Conservation (phyloP, 163 green algal species). For the Prototheca cutis region DNA sequence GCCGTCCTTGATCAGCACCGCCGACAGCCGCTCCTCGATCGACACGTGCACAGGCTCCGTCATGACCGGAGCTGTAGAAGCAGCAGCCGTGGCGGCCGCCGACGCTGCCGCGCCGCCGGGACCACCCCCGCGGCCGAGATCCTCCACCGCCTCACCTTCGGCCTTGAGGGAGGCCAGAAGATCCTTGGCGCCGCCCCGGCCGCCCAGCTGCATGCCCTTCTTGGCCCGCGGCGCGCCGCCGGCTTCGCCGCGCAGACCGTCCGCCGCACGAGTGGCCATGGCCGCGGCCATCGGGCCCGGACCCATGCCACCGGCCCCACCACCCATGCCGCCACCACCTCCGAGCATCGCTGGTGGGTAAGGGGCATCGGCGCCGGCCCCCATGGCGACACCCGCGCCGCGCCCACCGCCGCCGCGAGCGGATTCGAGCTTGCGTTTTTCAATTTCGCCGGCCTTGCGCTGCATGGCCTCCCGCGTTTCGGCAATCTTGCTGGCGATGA, state of each 20-base stretch:
- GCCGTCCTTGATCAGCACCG: constrained; percentile 81
- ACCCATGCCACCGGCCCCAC: too few relatives aligned
- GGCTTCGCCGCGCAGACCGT: background rate
- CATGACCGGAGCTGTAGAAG: too few relatives aligned
- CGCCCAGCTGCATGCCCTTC: constrained; percentile 94
- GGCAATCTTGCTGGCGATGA: constrained; percentile 93
- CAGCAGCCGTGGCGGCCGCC: constrained; percentile 8
- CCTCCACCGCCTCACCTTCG: constrained; percentile 79
- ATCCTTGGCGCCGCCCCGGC: constrained; percentile 55
- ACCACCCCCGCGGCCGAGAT: constrained; percentile 11
- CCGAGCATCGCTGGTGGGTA: too few relatives aligned
- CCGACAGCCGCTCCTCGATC: constrained; percentile 83
- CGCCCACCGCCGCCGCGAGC: background rate
- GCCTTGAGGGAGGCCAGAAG: constrained; percentile 83
- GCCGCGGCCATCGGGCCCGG: constrained; percentile 14
- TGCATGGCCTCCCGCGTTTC: constrained; percentile 97
- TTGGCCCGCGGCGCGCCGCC: constrained; percentile 5
- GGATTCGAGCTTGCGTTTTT: constrained; percentile 78
- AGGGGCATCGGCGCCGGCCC: too few relatives aligned
- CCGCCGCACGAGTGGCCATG: too few relatives aligned
- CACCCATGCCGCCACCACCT: too few relatives aligned
- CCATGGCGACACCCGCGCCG: background rate
- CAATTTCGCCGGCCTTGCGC: constrained; percentile 91
- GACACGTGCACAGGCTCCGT: constrained; percentile 76
- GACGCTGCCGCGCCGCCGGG: constrained; percentile 4